phyloP scores from a whole-genome alignment of 2,329 filamentous ascomycete genomes.

The Penicillium sp. region DNA sequence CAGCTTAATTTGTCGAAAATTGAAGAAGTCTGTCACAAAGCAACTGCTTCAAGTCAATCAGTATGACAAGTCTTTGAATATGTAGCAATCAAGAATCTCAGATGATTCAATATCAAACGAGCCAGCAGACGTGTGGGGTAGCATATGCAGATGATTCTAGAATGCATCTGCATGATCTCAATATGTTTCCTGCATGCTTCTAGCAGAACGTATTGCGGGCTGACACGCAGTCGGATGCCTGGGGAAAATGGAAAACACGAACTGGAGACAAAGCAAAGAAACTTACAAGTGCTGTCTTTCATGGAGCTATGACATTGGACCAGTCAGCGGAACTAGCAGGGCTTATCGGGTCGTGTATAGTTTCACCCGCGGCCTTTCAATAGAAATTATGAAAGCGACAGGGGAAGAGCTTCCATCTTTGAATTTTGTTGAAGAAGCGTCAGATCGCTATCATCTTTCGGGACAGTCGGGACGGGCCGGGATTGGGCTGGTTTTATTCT shows the following conservation, averaged over 20 bases:
- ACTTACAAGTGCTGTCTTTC: background rate
- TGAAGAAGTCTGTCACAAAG: background rate
- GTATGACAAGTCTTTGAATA: background rate
- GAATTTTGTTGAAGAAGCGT: background rate
- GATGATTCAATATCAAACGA: background rate
- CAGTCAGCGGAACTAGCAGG: background rate
- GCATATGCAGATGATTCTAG: background rate
- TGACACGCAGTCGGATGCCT: background rate
- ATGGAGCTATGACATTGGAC: slow-evolving; percentile 3
- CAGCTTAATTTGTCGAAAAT: background rate
- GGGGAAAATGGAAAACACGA: background rate
- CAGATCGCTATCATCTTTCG: slow-evolving; percentile 5
- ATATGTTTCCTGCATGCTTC: background rate
- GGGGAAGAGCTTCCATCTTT: background rate
- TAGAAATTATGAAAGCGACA: background rate
- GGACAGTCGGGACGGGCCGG: slow-evolving; percentile 10
- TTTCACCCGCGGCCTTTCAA: no score
- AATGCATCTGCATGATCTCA: background rate
- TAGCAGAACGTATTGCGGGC: background rate
- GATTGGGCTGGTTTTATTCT: slow-evolving; percentile 2
- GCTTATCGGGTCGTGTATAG: background rate
- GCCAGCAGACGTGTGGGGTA: background rate
- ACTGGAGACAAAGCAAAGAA: background rate
- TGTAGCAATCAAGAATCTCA: background rate
- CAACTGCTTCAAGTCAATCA: background rate